Base-by-base conservation (phyloP, 225 moss, liverwort and hornwort species). In the Climacium dendroides region DNA sequence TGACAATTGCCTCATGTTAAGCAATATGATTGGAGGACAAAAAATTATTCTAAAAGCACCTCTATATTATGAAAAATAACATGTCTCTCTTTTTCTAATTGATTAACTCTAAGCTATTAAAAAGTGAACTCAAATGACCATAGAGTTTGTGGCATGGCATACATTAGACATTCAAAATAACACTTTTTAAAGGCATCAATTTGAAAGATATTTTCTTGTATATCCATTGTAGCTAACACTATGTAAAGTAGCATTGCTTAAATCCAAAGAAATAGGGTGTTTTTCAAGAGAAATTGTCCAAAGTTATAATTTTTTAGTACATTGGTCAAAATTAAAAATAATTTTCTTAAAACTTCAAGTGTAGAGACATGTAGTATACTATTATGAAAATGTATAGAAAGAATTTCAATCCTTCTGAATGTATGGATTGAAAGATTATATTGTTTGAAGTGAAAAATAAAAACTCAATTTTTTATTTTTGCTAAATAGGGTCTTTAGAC, bases 401-500 rank as follows among this genome's bases (percentile, higher is more conserved):
- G 9, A 45, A 28, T 15, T 26, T 16, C 1, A 72, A 0, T 8
- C 0, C 16, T 43, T 72, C 28, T 45, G 24, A 24, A 0, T 0
- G 0, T 3, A 2, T 28, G 6, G 16, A 45, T 45, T 28, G 45
- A 72, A 45, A 43, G 5, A 43, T 26, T 28, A 26, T 43, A 15
- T 12, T 13, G 7, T 37, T 11, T 69, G 37, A 12, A 13, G 23
- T 37, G 5, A 67, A 2, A 23, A 23, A n/a, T 22, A 4, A 39
- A 70, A 25, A 13, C 32, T 70, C 15, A n/a, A n/a, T 4, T 41
- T 67, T 43, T 71, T 26, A 71, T 71, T 71, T 26, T 1, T 43
- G 1, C 15, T 25, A 41, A 43, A 43, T 1, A 0, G 1, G 26
- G 3, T 5, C 0, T 11, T 0, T 1, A 35, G 1, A 45, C 10